A percentile compares a stretch with the other conserved stretches of the same genome.
Evolutionary conservation across 257 asterid genomes (phyloP).

Genomic region (Nicotiana undulata): DNA sequence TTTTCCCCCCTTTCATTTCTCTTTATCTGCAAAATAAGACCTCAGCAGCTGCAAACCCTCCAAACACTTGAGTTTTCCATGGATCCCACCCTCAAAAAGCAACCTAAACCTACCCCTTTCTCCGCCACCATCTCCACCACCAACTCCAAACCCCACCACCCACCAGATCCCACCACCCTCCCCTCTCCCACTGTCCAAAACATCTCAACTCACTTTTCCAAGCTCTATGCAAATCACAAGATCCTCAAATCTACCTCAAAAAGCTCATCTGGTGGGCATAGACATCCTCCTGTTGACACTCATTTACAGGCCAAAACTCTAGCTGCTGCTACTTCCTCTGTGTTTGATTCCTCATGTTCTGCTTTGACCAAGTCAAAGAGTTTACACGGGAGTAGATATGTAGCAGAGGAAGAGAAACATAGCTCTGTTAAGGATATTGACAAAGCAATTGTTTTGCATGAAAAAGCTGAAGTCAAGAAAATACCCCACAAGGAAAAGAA

Average conservation of each 20-base stretch:
- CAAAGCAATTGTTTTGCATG: slow-evolving; percentile 14
- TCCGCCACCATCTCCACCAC: slow-evolving; percentile 27
- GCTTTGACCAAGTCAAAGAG: slow-evolving; percentile 64
- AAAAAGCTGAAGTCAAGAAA: slow-evolving; percentile 22
- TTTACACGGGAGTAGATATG: slow-evolving; percentile 31
- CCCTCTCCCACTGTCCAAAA: slow-evolving; percentile 48
- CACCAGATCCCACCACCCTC: slow-evolving; percentile 57
- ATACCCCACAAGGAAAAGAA: slow-evolving; percentile 20
- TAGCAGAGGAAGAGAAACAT: slow-evolving; percentile 21
- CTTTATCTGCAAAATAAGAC: not conserved
- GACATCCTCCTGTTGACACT: slow-evolving; percentile 24
- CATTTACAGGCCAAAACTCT: slow-evolving; percentile 22
- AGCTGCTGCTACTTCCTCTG: slow-evolving; percentile 12
- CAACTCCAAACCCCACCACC: slow-evolving; percentile 22
- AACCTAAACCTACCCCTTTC: slow-evolving; percentile 31
- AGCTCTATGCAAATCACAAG: slow-evolving; percentile 54
- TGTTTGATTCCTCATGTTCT: slow-evolving; percentile 35
- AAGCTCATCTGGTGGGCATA: slow-evolving; percentile 14
- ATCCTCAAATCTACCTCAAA: slow-evolving; percentile 21
- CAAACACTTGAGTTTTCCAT: slow-evolving; percentile 24
- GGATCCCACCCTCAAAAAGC: slow-evolving; percentile 55
- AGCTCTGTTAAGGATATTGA: slow-evolving; percentile 7
- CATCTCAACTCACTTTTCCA: slow-evolving; percentile 73
- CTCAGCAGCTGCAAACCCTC: not conserved
- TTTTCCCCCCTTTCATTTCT: not conserved